Base-by-base conservation (phyloP, 495 filamentous ascomycete genomes). In the Alectoria sarmentosa region DNA sequence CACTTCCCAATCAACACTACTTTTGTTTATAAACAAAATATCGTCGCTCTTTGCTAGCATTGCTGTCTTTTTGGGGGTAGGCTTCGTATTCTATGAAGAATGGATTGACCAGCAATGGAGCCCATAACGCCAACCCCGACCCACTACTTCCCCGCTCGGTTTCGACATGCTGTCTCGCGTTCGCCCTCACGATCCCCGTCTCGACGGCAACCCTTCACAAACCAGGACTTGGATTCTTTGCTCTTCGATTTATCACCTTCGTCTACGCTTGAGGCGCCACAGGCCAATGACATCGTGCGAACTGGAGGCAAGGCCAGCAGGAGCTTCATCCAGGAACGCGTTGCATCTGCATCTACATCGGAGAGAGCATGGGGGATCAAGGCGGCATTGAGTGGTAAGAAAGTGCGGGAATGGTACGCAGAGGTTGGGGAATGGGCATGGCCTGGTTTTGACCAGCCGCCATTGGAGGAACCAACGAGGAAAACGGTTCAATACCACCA, bases 371-470 rank as follows among this genome's bases (percentile, higher is more conserved):
- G 91, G 69, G 90, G 88, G 3, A 81, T 90, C 61, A 80, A 86
- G 68, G 89, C 88, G 19, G 89, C 90, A 14, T 70, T 89, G 67
- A 88, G 88, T 21, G 87, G 87, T 41, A 83, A 90, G 69, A 88
- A 86, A 63, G 81, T 96, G 63, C 78, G 82, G 63, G 77, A 85
- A 67, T 96, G 92, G 92, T 81, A 87, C 41, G 81, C 84, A 49
- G 92, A 96, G 75, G 77, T 96, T 19, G 80, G 83, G 28, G 70
- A 76, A 34, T 96, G 92, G 92, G 72, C 76, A 39, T 96, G 92
- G 92, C 84, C 87, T 13, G 73, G 78, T 1, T 30, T 78, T 75
- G 58, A 19, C 2, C 61, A 17, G 36, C 17, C 52, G 8, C 52
- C 30, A 7, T 32, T 10, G 6, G 52, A 55, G 28, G 28, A 34